Base-by-base conservation (phyloP, 345 rosid species). In the Brassica juncea region DNA sequence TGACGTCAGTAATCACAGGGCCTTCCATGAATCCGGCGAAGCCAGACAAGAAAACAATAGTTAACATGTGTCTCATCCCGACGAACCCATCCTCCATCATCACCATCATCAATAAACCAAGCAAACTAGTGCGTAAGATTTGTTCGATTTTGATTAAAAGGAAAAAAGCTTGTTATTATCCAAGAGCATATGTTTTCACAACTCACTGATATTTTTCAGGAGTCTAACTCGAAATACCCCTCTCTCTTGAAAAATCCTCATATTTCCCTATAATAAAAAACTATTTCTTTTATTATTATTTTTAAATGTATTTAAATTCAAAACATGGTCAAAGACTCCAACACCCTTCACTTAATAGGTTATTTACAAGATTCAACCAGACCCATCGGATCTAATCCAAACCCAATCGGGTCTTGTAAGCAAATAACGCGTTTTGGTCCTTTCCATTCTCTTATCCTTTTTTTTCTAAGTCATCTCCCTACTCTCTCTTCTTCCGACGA, bases 1-100 rank as follows among this genome's bases (percentile, higher is more conserved):
- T 92, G 67, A 94, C 92, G 49, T 94, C 97, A 6, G 92, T 92
- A n/a, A 89, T 84, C 65, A 90, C 90, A 44, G 98, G 98, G 69
- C 66, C 0, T 42, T 86, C 92, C 64, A 92, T 82, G 61, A 82
- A 72, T 9, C 5, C 70, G 7, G 93, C 83, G 34, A 88, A 71
- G 30, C 82, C 83, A 19, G 87, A 85, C 54, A 92, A 80, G 78
- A 87, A 92, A 23, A 89, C 88, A 11, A 92, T 84, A 82, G 78
- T 86, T 3, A 86, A 86, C 9, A 94, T 84, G 79, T 92, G 97
- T 39, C 79, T 80, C 70, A 89, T 59, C 14, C 68, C 67, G 11
- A 23, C 63, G 2, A 79, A 74, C 54, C 15, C 71, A 27, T 87
- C 11, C 81, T 72, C 75, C 86, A 81, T 82, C n/a, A 32, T 11